Conservation (phyloP, 129 eudicot genomes). For the Cynara cardunculus region DNA sequence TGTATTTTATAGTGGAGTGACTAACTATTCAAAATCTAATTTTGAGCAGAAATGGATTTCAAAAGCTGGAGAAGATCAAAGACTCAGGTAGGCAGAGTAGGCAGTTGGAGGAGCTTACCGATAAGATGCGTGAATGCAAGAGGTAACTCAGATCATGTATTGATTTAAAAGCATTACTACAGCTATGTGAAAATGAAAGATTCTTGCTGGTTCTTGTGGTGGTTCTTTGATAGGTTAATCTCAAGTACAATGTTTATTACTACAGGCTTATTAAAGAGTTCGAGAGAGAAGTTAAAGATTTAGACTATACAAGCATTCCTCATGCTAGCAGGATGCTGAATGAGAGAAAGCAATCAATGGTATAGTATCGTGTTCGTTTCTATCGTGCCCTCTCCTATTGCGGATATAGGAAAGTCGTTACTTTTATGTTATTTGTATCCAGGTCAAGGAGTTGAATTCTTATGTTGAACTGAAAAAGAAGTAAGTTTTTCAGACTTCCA, state of each 20-base stretch:
- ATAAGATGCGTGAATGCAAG: constrained; percentile 90
- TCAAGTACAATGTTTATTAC: constrained; percentile 5
- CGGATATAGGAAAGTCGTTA: background rate
- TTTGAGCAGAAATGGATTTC: constrained; percentile 81
- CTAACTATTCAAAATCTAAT: background rate
- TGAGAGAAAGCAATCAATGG: constrained; percentile 95
- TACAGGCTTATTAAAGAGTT: constrained; percentile 94
- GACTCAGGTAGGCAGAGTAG: constrained; percentile 81
- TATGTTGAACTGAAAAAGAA: constrained; percentile 88
- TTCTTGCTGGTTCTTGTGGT: background rate
- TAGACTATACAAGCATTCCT: constrained; percentile 58
- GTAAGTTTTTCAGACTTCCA: constrained; percentile 44
- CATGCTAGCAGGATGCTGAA: constrained; percentile 61
- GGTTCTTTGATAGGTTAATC: constrained; percentile 8
- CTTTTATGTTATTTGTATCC: constrained; percentile 20
- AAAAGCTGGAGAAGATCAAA: constrained; percentile 89
- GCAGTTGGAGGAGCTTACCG: constrained; percentile 98
- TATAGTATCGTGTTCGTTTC: constrained; percentile 19
- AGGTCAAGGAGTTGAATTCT: constrained; percentile 93
- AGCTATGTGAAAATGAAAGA: background rate
- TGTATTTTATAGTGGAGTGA: background rate
- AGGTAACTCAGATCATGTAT: constrained; percentile 44
- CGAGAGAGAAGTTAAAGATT: constrained; percentile 79
- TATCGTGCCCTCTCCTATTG: background rate
- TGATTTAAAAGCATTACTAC: background rate